Base-by-base conservation (phyloP, 345 rosid species). In the Boechera retrofracta region DNA sequence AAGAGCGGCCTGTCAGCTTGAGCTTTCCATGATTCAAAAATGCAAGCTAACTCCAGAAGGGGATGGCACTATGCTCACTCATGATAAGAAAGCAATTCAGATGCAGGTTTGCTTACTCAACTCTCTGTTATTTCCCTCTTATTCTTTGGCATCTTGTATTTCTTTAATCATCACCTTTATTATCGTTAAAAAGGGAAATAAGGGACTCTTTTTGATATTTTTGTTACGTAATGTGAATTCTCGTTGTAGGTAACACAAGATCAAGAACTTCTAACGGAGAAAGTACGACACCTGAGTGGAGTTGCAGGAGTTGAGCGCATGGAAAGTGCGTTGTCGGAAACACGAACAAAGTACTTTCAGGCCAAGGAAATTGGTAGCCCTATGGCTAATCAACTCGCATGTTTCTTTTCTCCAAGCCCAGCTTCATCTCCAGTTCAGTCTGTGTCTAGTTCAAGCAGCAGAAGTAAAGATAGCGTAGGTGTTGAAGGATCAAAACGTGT, bases 1-100 rank as follows among this genome's bases (percentile, higher is more conserved):
- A 6, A 87, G 94, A 83, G 98, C 99, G 15, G 99, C 98, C 26
- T 95, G 99, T 87, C 97, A 92, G 85, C 98, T 95, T 61, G 99
- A 95, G 85, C 91, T 92, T 39, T 95, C 97, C 48, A 95, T 95
- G 99, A 89, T 95, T 74, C 90, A 92, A 31, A 92, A 90, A 71
- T 92, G 98, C 84, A 91, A 86, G 83, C 63, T 92, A 73, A 88
- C 88, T 49, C 78, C 90, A 5, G 88, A 85, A 76, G 98, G 94
- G 60, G 90, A 79, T 28, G 76, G 31, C 61, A 72, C 71, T 62
- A 64, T 69, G 41, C 97, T 95, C 80, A 89, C 89, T 71, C 96
- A 89, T 86, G 99, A 92, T 83, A 72, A 88, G 97, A 92, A 87
- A 84, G 99, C 99, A 59, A 84, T 95, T 71, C 96, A 86, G 78